Base-by-base conservation (phyloP, 2,329 filamentous ascomycete genomes). In the Trichothecium sympodiale region DNA sequence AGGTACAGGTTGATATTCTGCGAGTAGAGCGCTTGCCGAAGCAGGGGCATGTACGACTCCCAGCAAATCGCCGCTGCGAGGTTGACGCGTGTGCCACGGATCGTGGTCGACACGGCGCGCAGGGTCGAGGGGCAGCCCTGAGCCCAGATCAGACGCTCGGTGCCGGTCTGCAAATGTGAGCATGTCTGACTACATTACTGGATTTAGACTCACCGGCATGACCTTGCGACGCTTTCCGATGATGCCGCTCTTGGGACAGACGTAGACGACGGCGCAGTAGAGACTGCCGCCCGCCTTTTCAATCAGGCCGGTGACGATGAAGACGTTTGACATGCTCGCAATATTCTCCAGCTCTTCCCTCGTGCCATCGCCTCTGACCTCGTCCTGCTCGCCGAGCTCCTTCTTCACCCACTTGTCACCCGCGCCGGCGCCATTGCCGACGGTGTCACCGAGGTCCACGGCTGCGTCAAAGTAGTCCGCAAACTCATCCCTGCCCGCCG, bases 21-120 rank as follows among this genome's bases (percentile, higher is more conserved):
- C 3, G 76, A 71, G 56, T 95, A 96, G 27, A 95, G 67, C 13
- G 77, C 71, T 53, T 94, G 83, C 14, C 89, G 74, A 7, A 95
- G 66, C 14, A 95, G 64, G 0, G 88, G 88, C 87, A 94, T 95
- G 61, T 89, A 94, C 56, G 84, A 94, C 57, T 96, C 88, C 88
- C 88, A 95, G 65, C 88, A 94, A 45, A 96, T 93, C 4, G 87
- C 89, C 3, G 83, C 78, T 0, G 81, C 88, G 40, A 95, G 71
- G 38, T 84, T 89, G 41, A 95, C 61, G 43, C 76, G 77, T 3
- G 87, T 74, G 34, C 85, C 86, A 41, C 80, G 80, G 54, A 95
- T 86, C 17, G 67, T 74, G 1, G 86, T 87, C 17, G 76, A 80
- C 1, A 94, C 76, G 4, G 87, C 88, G 42, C 76, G 75, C 18